A percentile compares a stretch with the other conserved stretches of the same genome.
Conservation (phyloP, 2,329 filamentous ascomycete genomes). For the Talaromyces piceae region DNA sequence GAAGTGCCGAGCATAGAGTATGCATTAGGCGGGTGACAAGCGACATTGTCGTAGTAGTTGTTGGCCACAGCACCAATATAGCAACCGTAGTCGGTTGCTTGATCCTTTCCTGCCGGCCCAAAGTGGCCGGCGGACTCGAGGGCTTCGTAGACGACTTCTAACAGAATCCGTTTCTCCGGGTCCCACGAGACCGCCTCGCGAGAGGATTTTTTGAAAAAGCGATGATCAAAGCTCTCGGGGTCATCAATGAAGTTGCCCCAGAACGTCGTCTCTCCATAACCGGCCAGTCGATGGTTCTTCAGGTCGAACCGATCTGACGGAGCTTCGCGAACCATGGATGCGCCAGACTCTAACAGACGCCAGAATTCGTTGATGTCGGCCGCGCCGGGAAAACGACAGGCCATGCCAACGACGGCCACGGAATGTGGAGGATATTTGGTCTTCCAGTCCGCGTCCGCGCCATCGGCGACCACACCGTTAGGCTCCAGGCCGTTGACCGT, state of each 20-base stretch:
- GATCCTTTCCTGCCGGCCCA: slow-evolving; percentile 15
- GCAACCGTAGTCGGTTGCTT: slow-evolving; percentile 17
- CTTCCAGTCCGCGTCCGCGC: background rate
- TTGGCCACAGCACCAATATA: slow-evolving; percentile 19
- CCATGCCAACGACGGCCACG: slow-evolving; percentile 30
- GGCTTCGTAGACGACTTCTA: slow-evolving; percentile 33
- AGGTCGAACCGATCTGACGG: slow-evolving; percentile 12
- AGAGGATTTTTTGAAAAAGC: slow-evolving; percentile 16
- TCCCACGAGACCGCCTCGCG: slow-evolving; percentile 10
- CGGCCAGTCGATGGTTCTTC: slow-evolving; percentile 9
- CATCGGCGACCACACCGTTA: background rate
- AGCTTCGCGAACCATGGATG: slow-evolving; percentile 13
- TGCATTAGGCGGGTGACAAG: slow-evolving; percentile 12
- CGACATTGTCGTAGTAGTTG: slow-evolving; percentile 18
- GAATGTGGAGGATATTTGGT: slow-evolving; percentile 12
- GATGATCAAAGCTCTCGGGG: slow-evolving; percentile 21
- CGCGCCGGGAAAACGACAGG: slow-evolving; percentile 23
- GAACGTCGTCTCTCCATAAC: slow-evolving; percentile 12
- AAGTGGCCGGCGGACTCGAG: slow-evolving; percentile 16
- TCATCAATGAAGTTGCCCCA: slow-evolving; percentile 13
- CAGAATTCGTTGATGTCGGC: slow-evolving; percentile 25
- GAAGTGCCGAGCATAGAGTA: slow-evolving; percentile 24
- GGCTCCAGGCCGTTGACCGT: background rate
- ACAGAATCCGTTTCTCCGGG: slow-evolving; percentile 20
- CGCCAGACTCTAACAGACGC: slow-evolving; percentile 19